Evolutionary conservation across 208 protist species (phyloP).

Genomic region (Wallacemonas sp.): DNA sequence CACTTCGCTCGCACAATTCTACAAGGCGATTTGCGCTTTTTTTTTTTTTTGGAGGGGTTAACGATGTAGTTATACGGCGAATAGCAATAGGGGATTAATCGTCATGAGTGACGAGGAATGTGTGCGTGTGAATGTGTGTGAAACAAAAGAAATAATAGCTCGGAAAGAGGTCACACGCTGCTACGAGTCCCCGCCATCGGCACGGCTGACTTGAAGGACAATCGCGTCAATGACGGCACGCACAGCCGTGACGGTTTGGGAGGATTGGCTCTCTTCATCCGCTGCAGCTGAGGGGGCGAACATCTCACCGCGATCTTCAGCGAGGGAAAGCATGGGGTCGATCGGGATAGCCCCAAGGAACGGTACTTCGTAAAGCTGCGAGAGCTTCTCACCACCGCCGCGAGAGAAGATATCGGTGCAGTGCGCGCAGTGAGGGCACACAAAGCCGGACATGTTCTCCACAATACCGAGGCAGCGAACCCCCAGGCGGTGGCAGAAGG

Average conservation of each 20-base stretch:
- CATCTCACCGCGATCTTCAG: constrained; percentile 68
- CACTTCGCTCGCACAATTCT: too few species aligned
- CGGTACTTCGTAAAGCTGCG: constrained; percentile 76
- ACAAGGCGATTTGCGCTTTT: too few species aligned
- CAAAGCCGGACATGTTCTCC: constrained; percentile 94
- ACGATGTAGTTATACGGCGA: too few species aligned
- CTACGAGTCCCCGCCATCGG: constrained; percentile 11
- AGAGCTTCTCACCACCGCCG: constrained; percentile 78
- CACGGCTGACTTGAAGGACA: constrained; percentile 57
- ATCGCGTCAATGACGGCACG: constrained; percentile 54
- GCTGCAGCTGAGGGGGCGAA: constrained; percentile 36
- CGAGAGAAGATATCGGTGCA: constrained; percentile 88
- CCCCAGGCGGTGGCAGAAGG: constrained; percentile 86
- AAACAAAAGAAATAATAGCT: too few species aligned
- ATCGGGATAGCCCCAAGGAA: constrained; percentile 86
- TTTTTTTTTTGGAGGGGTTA: too few species aligned
- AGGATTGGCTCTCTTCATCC: constrained; percentile 14
- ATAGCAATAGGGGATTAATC: too few species aligned
- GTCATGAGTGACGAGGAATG: too few species aligned
- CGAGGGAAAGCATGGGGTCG: constrained; percentile 69
- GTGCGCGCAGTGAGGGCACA: constrained; percentile 91
- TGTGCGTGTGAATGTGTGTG: too few species aligned
- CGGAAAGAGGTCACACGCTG: too few species aligned
- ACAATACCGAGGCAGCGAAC: constrained; percentile 90
- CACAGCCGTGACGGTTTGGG: constrained; percentile 50